Evolutionary conservation across 805 yeast genomes (phyloP), one percentile per base, ranked within the genome.

Genomic region (Candida montana): DNA sequence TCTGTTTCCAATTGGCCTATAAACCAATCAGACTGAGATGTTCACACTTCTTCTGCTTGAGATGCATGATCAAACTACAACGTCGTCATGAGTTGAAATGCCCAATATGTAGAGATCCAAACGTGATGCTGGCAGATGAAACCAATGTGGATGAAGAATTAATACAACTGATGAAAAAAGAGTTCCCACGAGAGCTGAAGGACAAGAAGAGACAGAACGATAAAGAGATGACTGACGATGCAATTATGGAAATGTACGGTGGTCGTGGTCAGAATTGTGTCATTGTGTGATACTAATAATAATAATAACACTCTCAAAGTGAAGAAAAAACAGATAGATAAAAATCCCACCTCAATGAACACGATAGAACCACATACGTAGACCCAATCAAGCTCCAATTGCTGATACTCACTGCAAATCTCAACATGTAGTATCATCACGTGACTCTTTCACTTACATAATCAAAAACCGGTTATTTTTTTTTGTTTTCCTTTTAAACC

Each of bases 61-160:
- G 90, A 36, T 83, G 93, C 51, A 58, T 83, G 42, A 81, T 84
- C 20, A 81, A 81, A 51, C 54, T 83, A 48, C 84, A 83, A 58
- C 69, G 83, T 40, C 70, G 74, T 41, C 58, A 57, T 3, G 78
- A 78, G 46, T 71, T 72, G 32, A 72, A 73, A 48, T 83, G 93
- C 57, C 93, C 93, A 1, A 63, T 83, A 26, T 83, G 93, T 56
- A 54, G 68, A 30, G 69, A 69, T 24, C 54, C 64, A 9, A 84
- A 78, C 2, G 74, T 83, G 7, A 54, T 69, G 52, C 39, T 61
- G 33, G 89, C 90, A 1, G 81, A 80, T 49, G 75, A 77, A 23
- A 48, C 64, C 2, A 81, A 82, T 49, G 61, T 83, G 45, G 91
- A 84, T 53, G 28, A 61, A 6, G 74, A 73, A 8, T 61, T 75